phyloP scores from a whole-genome alignment of 768 basidiomycete genomes.

The Tricholoma bakamatsutake region DNA sequence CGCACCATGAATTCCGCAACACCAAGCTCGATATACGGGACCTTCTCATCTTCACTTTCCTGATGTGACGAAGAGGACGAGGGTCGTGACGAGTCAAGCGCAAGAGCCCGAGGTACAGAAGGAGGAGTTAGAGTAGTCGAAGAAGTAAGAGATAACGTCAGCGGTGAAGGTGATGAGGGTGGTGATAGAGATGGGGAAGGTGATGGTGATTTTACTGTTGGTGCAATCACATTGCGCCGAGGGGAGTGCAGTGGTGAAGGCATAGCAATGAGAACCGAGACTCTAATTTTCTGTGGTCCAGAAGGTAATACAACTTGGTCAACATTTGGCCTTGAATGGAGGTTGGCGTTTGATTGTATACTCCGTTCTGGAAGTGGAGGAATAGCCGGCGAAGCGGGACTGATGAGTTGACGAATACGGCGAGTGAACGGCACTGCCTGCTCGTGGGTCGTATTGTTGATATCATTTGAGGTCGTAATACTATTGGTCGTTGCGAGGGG shows the following conservation, averaged over 20 bases:
- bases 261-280: conserved; percentile 31
- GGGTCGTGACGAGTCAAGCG: background rate
- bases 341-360: conserved; percentile 3
- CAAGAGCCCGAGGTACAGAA: background rate
- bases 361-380: conserved; percentile 11
- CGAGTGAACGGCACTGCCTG: background rate
- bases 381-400: conserved; percentile 11
- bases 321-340: conserved; percentile 4
- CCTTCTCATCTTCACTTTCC: conserved; percentile 9
- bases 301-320: background rate
- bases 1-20: conserved; percentile 17
- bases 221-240: background rate
- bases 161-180: background rate
- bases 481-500: background rate
- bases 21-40: conserved; percentile 29
- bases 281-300: conserved; percentile 15
- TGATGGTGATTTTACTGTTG: conserved; percentile 6
- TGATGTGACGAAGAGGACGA: background rate
- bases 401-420: conserved; percentile 11
- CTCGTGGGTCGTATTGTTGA: background rate
- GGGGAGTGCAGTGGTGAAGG: conserved; percentile 14
- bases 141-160: background rate
- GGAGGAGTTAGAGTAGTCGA: background rate
- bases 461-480: background rate
- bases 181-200: background rate